A percentile compares a stretch with the other conserved stretches of the same genome.
Evolutionary conservation across 2,329 filamentous ascomycete species (phyloP).

Genomic region (Pseudocercospora macadamiae): DNA sequence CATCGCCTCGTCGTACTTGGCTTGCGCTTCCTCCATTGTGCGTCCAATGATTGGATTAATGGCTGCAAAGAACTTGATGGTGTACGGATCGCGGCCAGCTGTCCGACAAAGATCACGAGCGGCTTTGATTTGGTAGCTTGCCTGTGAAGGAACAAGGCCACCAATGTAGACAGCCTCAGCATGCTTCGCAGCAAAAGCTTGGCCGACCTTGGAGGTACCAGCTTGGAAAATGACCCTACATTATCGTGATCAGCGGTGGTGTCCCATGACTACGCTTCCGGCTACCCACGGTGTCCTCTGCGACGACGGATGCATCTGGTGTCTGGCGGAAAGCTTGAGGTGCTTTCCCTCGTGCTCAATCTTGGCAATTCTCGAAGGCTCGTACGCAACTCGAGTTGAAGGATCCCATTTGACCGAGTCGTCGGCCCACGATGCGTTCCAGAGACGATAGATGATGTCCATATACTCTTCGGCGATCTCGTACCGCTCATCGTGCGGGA

Average conservation of each 20-base stretch:
- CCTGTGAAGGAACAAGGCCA: conserved; percentile 63
- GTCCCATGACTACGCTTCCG: conserved; percentile 48
- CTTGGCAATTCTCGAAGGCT: too few relatives aligned
- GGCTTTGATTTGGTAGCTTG: too few relatives aligned
- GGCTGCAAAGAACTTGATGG: conserved; percentile 69
- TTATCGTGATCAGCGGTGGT: conserved; percentile 48
- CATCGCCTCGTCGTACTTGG: conserved; percentile 63
- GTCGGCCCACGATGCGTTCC: conserved; percentile 57
- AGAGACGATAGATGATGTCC: conserved; percentile 63
- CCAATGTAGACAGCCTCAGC: conserved; percentile 69
- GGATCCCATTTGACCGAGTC: conserved; percentile 60
- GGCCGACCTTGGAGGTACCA: conserved; percentile 61
- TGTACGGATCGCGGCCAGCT: conserved; percentile 62
- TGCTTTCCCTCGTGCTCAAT: too few relatives aligned
- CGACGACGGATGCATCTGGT: too few relatives aligned
- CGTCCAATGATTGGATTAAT: conserved; percentile 65
- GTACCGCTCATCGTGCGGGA: conserved; percentile 65
- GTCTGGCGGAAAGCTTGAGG: too few relatives aligned
- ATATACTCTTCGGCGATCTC: conserved; percentile 65
- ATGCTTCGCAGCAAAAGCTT: conserved; percentile 59
- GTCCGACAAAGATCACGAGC: conserved; percentile 64
- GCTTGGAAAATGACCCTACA: conserved; percentile 54
- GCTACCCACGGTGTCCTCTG: too few relatives aligned
- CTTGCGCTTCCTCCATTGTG: conserved; percentile 66
- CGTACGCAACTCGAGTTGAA: conserved; percentile 61